Base-by-base conservation (phyloP, 1,139 yeast species). In the Suzukiozyma palmioleophila region DNA sequence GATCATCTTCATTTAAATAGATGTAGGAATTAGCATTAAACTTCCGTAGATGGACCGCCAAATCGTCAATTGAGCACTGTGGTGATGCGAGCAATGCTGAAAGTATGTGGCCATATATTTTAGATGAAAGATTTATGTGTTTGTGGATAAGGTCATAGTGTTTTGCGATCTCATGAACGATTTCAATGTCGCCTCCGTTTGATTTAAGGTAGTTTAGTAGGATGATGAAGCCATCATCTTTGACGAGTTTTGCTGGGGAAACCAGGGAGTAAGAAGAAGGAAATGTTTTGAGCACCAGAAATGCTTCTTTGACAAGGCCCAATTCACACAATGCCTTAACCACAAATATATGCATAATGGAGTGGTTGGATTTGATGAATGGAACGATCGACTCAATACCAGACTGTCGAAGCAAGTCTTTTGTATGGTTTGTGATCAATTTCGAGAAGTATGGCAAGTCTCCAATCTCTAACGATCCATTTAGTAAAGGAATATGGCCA, bases 381-480 rank as follows among this genome's bases (percentile, higher is more conserved):
- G 36, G 36, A n/a, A 33, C 15, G 13, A 33, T 15, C 15, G 36
- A 15, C n/a, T 26, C 26, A 8, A 25, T 33, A 6, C 26, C 36
- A 10, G 26, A 13, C 9, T 22, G 18, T n/a, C 41, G 31, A 31
- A 52, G 33, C 38, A 53, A 45, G 25, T 44, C 42, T 18, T 39
- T 32, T 7, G 64, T 49, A 24, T 56, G 43, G 1, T 46, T 35
- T 12, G 46, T 43, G 3, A 66, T 45, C 32, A 65, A 46, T 3
- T 37, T 37, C 16, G 46, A 43, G 43, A 69, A 67, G 3, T 43
- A 36, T 0, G 74, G 74, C 27, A 68, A 48, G 41, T 69, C 75
- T 4, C 49, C 46, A 0, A 56, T 43, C 10, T 40, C 41, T 2
- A 70, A 25, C 0, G 50, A 43, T 0, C 69, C 73, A 24, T 55